Evolutionary conservation across 2,329 filamentous ascomycete genomes (phyloP).

Genomic region (Metarhizium rileyi): DNA sequence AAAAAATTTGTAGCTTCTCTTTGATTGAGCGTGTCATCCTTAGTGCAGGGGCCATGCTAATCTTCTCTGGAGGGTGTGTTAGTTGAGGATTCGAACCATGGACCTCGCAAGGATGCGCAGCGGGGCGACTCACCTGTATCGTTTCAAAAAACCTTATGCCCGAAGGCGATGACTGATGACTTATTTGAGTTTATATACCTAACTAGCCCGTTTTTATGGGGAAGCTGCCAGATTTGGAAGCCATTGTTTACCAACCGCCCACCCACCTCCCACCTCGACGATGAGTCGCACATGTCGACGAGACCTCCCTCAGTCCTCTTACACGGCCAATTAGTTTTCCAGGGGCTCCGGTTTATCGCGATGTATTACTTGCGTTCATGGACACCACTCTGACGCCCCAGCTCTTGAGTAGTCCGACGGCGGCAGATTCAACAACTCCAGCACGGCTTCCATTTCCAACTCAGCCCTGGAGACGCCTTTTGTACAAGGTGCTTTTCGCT

Average conservation of each 20-base stretch:
- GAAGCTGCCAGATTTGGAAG: too few species aligned
- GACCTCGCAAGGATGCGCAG: background rate
- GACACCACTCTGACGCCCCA: constrained; percentile 4
- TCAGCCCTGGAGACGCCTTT: constrained; percentile 7
- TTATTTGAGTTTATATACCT: too few species aligned
- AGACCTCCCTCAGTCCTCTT: background rate
- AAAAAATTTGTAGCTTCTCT: background rate
- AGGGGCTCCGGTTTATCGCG: constrained; percentile 5
- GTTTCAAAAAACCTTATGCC: background rate
- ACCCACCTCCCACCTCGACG: background rate
- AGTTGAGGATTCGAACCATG: background rate
- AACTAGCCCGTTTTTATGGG: too few species aligned
- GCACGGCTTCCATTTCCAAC: rapidly evolving
- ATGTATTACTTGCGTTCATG: constrained; percentile 8
- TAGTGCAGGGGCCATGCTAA: constrained; percentile 78
- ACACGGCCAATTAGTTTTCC: constrained; percentile 2
- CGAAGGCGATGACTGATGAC: too few species aligned
- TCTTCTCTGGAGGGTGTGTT: background rate
- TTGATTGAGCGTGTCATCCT: constrained; percentile 71
- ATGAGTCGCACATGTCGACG: background rate
- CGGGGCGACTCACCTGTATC: background rate
- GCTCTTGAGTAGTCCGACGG: background rate
- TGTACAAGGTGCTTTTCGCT: constrained; percentile 9
- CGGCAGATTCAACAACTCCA: constrained; percentile 10
- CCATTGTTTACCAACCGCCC: too few species aligned